Conservation (phyloP, 2,329 filamentous ascomycete species). For the Penicillium sp. region DNA sequence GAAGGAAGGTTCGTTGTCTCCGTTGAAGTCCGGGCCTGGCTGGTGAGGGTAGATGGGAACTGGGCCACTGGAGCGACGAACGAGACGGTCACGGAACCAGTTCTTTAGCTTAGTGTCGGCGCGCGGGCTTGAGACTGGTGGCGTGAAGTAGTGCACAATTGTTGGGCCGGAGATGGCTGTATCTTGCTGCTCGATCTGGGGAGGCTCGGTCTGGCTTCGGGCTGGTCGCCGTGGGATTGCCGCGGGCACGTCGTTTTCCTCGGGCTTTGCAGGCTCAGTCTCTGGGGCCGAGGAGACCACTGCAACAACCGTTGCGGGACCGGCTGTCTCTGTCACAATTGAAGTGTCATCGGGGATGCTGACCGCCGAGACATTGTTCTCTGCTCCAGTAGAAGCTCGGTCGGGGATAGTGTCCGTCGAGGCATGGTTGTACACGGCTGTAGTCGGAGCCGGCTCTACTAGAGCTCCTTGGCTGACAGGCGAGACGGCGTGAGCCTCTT, state of each 20-base stretch:
- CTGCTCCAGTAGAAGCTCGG: neutral
- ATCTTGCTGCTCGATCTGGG: constrained; percentile 11
- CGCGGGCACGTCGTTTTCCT: neutral
- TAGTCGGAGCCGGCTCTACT: neutral
- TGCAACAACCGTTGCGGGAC: constrained; percentile 2
- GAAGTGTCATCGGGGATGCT: neutral
- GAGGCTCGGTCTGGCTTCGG: neutral
- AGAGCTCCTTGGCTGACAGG: constrained; percentile 2
- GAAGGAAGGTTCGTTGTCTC: constrained; percentile 18
- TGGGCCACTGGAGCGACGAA: constrained; percentile 29
- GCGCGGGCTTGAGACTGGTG: constrained; percentile 24
- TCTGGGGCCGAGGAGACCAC: neutral
- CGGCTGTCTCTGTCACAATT: constrained; percentile 4
- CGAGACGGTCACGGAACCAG: constrained; percentile 35
- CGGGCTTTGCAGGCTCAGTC: neutral
- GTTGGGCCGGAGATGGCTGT: constrained; percentile 7
- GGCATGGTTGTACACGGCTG: neutral
- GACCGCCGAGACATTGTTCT: neutral
- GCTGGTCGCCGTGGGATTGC: neutral
- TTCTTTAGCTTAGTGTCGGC: constrained; percentile 35
- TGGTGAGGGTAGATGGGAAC: constrained; percentile 25
- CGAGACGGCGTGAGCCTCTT: constrained; percentile 1
- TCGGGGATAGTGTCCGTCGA: neutral
- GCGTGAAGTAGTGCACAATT: constrained; percentile 14
- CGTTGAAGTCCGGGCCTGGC: constrained; percentile 21